These are phyloP conservation scores for Aspergillus sp. DNA, from an alignment of 2,329 filamentous ascomycete species.

Conservation along the genomic window DNA sequence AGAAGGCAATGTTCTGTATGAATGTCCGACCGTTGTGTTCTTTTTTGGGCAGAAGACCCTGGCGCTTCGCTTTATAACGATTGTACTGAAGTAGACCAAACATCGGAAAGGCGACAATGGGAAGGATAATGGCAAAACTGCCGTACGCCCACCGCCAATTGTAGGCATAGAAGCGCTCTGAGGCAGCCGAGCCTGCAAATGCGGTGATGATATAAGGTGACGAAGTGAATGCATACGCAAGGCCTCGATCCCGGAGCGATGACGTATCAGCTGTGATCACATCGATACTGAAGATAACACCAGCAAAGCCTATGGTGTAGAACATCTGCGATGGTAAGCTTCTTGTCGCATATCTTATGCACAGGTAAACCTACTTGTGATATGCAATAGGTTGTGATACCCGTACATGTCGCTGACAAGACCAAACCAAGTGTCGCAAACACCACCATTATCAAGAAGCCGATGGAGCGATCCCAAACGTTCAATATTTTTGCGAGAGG, in stretches of 20 bases:
- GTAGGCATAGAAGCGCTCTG: slow-evolving; percentile 46
- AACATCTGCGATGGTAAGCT: slow-evolving; percentile 46
- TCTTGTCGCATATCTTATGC: neutral
- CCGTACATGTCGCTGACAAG: slow-evolving; percentile 61
- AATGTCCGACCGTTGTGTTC: slow-evolving; percentile 46
- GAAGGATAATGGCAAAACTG: slow-evolving; percentile 61
- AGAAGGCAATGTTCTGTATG: slow-evolving; percentile 50
- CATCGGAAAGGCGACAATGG: slow-evolving; percentile 57
- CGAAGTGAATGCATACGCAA: slow-evolving; percentile 61
- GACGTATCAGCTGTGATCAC: slow-evolving; percentile 65
- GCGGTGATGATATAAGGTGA: slow-evolving; percentile 65
- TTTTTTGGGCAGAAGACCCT: slow-evolving; percentile 50
- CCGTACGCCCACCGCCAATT: slow-evolving; percentile 66
- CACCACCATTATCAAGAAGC: slow-evolving; percentile 51
- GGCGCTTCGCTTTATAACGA: slow-evolving; percentile 55
- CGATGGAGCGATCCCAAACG: slow-evolving; percentile 62
- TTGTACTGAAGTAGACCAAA: slow-evolving; percentile 55
- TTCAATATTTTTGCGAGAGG: slow-evolving; percentile 63
- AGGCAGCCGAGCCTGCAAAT: slow-evolving; percentile 57
- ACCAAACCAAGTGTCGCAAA: slow-evolving; percentile 52
- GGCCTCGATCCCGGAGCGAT: slow-evolving; percentile 58
- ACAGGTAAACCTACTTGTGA: slow-evolving; percentile 42
- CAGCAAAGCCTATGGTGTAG: slow-evolving; percentile 58
- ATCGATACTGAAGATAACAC: slow-evolving; percentile 56
- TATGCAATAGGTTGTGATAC: slow-evolving; percentile 63